A percentile compares a stretch with the other conserved stretches of the same genome.
Evolutionary conservation across 345 rosid species (phyloP).

Genomic region (Streptanthus diversifolius): DNA sequence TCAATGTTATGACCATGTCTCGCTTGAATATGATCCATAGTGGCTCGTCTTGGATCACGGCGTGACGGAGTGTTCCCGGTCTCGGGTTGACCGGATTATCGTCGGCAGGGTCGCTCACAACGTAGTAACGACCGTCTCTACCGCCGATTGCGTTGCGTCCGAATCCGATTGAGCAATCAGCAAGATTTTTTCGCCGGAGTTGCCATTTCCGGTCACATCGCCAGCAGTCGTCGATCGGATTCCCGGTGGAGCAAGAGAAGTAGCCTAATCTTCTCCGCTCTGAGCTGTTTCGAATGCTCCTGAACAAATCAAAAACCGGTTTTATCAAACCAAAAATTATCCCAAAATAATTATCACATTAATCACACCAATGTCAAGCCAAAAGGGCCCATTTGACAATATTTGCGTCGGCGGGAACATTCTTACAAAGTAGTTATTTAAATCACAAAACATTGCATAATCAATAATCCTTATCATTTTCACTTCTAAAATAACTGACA

Average conservation of each 20-base stretch:
- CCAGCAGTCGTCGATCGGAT: constrained; percentile 89
- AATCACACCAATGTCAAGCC: background rate
- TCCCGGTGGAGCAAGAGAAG: constrained; percentile 63
- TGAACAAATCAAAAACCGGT: constrained; percentile 31
- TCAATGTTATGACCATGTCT: constrained; percentile 72
- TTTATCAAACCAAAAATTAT: background rate
- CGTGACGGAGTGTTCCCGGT: constrained; percentile 79
- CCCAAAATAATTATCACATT: background rate
- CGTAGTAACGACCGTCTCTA: constrained; percentile 67
- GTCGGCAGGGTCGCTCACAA: constrained; percentile 55
- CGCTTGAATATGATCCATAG: constrained; percentile 77
- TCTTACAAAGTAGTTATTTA: background rate
- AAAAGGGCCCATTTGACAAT: background rate
- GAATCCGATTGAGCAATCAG: constrained; percentile 68
- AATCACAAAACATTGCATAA: background rate
- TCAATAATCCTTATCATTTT: background rate
- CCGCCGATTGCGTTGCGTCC: constrained; percentile 83
- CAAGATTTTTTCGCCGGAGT: constrained; percentile 48
- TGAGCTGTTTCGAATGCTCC: constrained; percentile 72
- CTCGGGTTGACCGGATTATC: constrained; percentile 64
- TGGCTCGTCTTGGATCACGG: constrained; percentile 70
- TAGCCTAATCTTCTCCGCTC: constrained; percentile 57
- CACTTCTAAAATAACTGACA: background rate
- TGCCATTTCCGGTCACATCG: constrained; percentile 70
- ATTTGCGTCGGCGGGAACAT: constrained; percentile 28